Evolutionary conservation across 1,284 basidiomycete genomes (phyloP), one percentile per base, ranked within the genome.

Genomic region (Phylloboletellus chloephorus): DNA sequence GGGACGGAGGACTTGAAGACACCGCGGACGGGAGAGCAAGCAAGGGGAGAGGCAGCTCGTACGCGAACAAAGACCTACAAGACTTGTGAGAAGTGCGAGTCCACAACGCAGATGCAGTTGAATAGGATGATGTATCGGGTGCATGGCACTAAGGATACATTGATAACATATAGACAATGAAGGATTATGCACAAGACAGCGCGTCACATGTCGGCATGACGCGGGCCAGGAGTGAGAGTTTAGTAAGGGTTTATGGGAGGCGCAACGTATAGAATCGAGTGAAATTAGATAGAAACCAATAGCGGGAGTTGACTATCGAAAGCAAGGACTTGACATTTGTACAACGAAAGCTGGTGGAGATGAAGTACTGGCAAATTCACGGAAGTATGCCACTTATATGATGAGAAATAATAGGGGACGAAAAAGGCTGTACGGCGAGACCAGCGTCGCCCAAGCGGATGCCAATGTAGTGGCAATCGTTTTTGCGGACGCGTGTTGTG

Each of bases 61-160:
- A 15, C 19, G 8, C 20, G 3, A 15, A 32, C 16, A 34, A 16
- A 8, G 12, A 29, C 38, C 39, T 49, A n/a, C 16, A 13, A 15
- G 7, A 21, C 19, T 17, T 20, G 29, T 9, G 8, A 37, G 44
- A 34, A 52, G 16, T 35, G 22, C 23, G 3, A 21, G 28, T 17
- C 16, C 15, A 31, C 12, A 16, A 13, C 3, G 3, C 23, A 4
- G 15, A 16, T 32, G n/a, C 11, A 28, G 11, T 34, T 4, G n/a
- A 7, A 33, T 6, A 5, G 16, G 10, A 24, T 28, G 31, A 46
- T 52, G 26, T 34, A 57, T 56, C 41, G 21, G 17, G 24, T 16
- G 29, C 25, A 34, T 37, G 10, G 22, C 21, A 22, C 33, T 3
- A 30, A 37, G 1, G 26, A 34, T 42, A 24, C 32, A 39, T 29